These are phyloP conservation scores for Astrothelium macrocarpum DNA, from an alignment of 495 filamentous ascomycete genomes.

Conservation along the genomic window DNA sequence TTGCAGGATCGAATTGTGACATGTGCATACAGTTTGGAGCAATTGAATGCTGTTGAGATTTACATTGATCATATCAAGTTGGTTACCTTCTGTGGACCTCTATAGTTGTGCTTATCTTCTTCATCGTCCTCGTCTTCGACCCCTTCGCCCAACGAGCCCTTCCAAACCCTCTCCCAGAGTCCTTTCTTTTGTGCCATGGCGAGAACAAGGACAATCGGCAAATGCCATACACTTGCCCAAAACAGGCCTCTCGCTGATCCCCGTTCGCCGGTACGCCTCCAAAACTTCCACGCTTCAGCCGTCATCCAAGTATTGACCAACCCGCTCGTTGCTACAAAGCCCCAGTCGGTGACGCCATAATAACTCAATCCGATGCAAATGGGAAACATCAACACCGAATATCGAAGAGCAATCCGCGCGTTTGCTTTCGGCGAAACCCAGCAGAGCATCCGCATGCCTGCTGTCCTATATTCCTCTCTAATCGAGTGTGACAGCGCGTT, in stretches of 20 bases:
- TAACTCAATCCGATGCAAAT: slow-evolving; percentile 76
- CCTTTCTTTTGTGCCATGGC: slow-evolving; percentile 93
- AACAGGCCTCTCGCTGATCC: slow-evolving; percentile 81
- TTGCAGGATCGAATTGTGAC: neutral
- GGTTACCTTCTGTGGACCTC: neutral
- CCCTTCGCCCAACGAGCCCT: slow-evolving; percentile 48
- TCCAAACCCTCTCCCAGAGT: slow-evolving; percentile 78
- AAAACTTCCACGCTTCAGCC: slow-evolving; percentile 73
- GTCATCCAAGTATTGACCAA: slow-evolving; percentile 82
- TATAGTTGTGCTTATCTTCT: slow-evolving; percentile 26
- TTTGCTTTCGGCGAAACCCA: slow-evolving; percentile 83
- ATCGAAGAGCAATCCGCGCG: slow-evolving; percentile 74
- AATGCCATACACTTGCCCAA: slow-evolving; percentile 96
- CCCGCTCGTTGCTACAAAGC: slow-evolving; percentile 70
- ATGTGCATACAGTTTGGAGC: neutral
- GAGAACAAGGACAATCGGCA: slow-evolving; percentile 82
- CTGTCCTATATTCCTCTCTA: slow-evolving; percentile 76
- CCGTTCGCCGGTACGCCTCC: slow-evolving; percentile 62
- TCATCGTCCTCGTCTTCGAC: slow-evolving; percentile 37
- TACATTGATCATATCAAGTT: no score
- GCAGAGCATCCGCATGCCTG: slow-evolving; percentile 82
- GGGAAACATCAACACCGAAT: slow-evolving; percentile 79
- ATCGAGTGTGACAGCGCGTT: slow-evolving; percentile 84
- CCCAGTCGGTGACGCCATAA: slow-evolving; percentile 74
- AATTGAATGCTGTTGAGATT: no score